Evolutionary conservation across 495 filamentous ascomycete genomes (phyloP), one percentile per base, ranked within the genome.

Genomic region (Podospora pseudopauciseta): DNA sequence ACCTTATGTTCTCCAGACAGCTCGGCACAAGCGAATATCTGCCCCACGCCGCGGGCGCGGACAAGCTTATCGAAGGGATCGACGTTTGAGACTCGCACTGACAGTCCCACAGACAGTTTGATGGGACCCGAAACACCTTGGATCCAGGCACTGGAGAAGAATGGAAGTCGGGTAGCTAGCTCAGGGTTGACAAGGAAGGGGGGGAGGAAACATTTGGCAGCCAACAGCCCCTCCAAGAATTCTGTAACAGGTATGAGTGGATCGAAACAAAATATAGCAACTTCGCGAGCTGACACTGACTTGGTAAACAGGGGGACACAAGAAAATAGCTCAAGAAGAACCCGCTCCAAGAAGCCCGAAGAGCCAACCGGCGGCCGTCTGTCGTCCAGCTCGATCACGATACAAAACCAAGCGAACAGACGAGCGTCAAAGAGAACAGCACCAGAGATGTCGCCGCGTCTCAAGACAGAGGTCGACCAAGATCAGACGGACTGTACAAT

Each of bases 71-170:
- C 64, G 64, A 69, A 65, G 70, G 70, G 75, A 77, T 77, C 73
- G 75, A 73, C 75, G 75, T 75, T 75, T 75, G 75, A 77, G 70
- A 68, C 66, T 75, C 71, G 73, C 75, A 77, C 71, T 72, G 73
- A 75, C 75, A 64, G 71, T 64, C 63, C 73, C 68, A 72, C 69
- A 64, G 64, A 68, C 61, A 65, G 70, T 32, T 70, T 65, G 68
- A 74, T 49, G 69, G 72, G 70, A 72, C 65, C 68, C 75, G 73
- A 77, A 75, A 75, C 75, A 69, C 71, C 63, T 65, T 44, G 55
- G 70, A 71, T 68, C 70, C 69, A 68, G 70, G 68, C 69, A 68
- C 55, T 61, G 55, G 66, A 67, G 55, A 64, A 30, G 44, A 34
- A 71, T 26, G 53, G 28, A 0, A 19, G 18, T 13, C 39, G 39